Conservation (phyloP, 163 green algal genomes). For the Volvox carteri region DNA sequence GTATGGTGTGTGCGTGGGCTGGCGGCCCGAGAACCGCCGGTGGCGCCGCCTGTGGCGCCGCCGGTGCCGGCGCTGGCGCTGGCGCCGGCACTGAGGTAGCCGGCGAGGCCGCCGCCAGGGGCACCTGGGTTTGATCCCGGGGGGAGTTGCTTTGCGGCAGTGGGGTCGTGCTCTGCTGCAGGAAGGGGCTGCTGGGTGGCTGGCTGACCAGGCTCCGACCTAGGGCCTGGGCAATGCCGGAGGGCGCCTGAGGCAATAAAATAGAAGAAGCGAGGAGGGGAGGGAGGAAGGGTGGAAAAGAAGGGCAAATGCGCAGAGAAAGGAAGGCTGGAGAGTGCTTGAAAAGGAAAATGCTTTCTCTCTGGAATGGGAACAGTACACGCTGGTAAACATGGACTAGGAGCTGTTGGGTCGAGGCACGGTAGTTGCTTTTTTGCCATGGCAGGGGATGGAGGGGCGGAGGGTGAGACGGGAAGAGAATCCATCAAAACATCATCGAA, state of each 20-base stretch:
- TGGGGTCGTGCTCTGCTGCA: neutral
- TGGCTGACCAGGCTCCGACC: neutral
- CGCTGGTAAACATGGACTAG: too few species aligned
- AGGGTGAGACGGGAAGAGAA: too few species aligned
- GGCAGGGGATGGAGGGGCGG: too few species aligned
- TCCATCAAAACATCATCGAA: too few species aligned
- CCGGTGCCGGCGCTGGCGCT: neutral
- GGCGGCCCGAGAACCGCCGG: neutral
- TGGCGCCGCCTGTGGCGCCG: neutral
- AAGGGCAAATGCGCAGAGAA: neutral
- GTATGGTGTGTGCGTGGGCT: neutral
- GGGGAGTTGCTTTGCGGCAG: neutral
- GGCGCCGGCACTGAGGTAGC: neutral
- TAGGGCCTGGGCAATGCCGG: constrained; percentile 18
- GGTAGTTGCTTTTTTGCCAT: too few species aligned
- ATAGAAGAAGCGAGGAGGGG: neutral
- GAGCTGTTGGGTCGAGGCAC: too few species aligned
- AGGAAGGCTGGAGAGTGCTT: neutral
- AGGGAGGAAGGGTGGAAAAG: neutral
- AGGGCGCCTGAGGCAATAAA: neutral
- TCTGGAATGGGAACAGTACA: too few species aligned
- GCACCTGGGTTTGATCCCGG: neutral
- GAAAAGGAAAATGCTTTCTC: too few species aligned
- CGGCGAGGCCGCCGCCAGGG: neutral
- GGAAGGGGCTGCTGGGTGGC: constrained; percentile 36